Percentiles rank a stretch among this genome's conserved stretches.
Conservation (phyloP, 331 rosid species). For the Quercus tomentella region DNA sequence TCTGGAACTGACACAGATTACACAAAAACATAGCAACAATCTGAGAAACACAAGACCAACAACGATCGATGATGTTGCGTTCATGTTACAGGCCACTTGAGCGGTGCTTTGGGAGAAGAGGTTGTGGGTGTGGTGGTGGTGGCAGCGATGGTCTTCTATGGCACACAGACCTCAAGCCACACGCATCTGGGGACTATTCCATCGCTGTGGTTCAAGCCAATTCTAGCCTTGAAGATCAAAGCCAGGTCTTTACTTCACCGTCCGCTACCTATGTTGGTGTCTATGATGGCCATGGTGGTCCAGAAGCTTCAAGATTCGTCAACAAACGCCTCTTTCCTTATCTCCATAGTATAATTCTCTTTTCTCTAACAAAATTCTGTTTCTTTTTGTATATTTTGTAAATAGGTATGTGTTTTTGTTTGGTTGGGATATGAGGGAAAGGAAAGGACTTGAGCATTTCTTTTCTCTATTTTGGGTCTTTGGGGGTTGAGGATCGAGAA, state of each 20-base stretch:
- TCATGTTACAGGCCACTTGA: constrained; percentile 41
- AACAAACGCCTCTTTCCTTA: constrained; percentile 68
- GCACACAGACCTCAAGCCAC: constrained; percentile 79
- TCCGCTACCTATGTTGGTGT: constrained; percentile 82
- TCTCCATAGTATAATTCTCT: constrained; percentile 45
- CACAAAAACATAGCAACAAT: neutral
- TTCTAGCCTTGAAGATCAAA: constrained; percentile 84
- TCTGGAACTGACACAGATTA: no score
- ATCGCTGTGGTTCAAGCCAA: constrained; percentile 97
- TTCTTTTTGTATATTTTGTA: neutral
- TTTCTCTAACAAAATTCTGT: neutral
- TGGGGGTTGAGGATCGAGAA: neutral
- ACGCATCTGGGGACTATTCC: constrained; percentile 91
- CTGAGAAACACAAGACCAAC: neutral
- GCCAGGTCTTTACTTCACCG: constrained; percentile 84
- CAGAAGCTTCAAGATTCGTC: constrained; percentile 89
- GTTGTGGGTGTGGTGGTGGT: constrained; percentile 15
- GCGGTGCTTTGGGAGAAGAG: constrained; percentile 48
- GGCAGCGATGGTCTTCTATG: constrained; percentile 69
- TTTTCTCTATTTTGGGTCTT: neutral
- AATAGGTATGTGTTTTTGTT: no score
- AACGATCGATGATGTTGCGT: constrained; percentile 46
- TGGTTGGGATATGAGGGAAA: neutral
- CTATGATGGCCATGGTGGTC: constrained; percentile 95
- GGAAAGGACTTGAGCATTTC: neutral